These are phyloP conservation scores for Dichotomocladium elegans DNA, from an alignment of 371 early-diverging fungal genomes.

Conservation along the genomic window DNA sequence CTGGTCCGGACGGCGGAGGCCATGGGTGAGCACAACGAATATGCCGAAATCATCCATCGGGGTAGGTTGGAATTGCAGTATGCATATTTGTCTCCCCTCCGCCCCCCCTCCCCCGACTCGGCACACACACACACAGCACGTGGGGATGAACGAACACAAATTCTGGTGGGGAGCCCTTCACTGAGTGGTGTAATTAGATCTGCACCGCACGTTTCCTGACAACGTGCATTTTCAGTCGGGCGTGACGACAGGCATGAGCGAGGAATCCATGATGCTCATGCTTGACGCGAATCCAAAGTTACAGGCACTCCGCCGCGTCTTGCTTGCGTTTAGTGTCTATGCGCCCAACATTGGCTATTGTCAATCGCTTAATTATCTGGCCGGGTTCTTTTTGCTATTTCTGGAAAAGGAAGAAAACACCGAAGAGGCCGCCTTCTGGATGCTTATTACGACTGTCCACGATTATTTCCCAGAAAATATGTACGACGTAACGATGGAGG, in stretches of 20 bases:
- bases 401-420: conserved; percentile 68
- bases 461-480: conserved; percentile 72
- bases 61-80: conserved; percentile 10
- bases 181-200: no score
- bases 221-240: conserved; percentile 64
- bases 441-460: conserved; percentile 69
- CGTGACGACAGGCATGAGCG: conserved; percentile 25
- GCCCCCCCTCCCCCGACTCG: no score
- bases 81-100: neutral
- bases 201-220: conserved; percentile 83
- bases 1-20: conserved; percentile 50
- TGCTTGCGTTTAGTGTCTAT: conserved; percentile 66
- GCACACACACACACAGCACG: no score
- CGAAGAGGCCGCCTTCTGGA: conserved; percentile 84
- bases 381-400: conserved; percentile 72
- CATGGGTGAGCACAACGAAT: conserved; percentile 49
- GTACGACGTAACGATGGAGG: conserved; percentile 79
- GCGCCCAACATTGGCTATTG: conserved; percentile 78
- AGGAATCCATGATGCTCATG: conserved; percentile 19
- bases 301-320: conserved; percentile 61
- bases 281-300: conserved; percentile 54
- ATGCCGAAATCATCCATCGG: conserved; percentile 66
- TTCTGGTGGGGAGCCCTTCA: no score
- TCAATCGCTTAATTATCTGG: conserved; percentile 81
- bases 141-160: no score